These are phyloP conservation scores for Blastobotrys peoriensis DNA, from an alignment of 805 yeast genomes.

Conservation along the genomic window DNA sequence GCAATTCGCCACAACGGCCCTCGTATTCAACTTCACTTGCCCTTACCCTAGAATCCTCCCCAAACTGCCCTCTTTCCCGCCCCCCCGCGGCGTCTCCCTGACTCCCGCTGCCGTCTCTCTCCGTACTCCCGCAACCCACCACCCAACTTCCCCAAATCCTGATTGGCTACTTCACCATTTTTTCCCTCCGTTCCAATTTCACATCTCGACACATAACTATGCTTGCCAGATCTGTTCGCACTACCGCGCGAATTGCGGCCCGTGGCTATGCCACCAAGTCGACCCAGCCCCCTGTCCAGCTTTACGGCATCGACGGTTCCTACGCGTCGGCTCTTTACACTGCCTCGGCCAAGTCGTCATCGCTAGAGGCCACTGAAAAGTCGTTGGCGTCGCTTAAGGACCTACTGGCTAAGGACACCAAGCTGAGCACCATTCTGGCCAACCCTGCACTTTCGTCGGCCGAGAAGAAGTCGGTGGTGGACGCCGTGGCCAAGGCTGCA, in stretches of 20 bases:
- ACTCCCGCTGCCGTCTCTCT: no score
- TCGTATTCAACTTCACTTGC: no score
- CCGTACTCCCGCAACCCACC: no score
- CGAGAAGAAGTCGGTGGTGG: slow-evolving; percentile 69
- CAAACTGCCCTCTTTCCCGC: no score
- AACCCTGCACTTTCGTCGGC: slow-evolving; percentile 79
- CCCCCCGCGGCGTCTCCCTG: no score
- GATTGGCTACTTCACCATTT: not conserved
- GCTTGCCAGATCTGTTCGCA: slow-evolving; percentile 4
- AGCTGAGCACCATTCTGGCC: slow-evolving; percentile 53
- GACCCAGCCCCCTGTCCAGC: slow-evolving; percentile 83
- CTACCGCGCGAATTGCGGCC: slow-evolving; percentile 9
- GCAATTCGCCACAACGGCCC: no score
- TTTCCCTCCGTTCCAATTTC: no score
- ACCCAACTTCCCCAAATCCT: not conserved
- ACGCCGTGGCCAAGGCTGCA: slow-evolving; percentile 43
- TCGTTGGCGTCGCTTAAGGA: slow-evolving; percentile 55
- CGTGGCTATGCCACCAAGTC: slow-evolving; percentile 23
- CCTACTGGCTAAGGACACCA: slow-evolving; percentile 55
- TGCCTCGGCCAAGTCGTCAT: slow-evolving; percentile 79
- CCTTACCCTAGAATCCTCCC: no score
- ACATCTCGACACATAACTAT: no score
- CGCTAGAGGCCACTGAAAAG: slow-evolving; percentile 62
- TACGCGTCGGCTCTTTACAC: slow-evolving; percentile 92
- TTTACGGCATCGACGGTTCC: slow-evolving; percentile 93